These are phyloP conservation scores for Populus trichocarpa DNA, from an alignment of 441 rosid genomes.

Conservation along the genomic window DNA sequence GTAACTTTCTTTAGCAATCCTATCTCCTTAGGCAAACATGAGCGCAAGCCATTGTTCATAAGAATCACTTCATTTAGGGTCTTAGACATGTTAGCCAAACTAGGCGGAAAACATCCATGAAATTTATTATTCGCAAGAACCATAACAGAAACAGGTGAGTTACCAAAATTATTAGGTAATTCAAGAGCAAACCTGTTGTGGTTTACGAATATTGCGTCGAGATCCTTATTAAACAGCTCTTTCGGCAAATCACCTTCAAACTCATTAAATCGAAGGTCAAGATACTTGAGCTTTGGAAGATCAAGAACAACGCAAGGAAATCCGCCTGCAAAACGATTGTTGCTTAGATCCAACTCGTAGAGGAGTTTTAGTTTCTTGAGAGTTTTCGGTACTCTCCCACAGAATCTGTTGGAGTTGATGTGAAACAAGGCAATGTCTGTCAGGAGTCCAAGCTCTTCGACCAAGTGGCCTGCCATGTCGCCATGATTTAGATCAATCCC, in stretches of 20 bases:
- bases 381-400: constrained; percentile 66
- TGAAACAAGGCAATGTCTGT: constrained; percentile 79
- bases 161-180: constrained; percentile 74
- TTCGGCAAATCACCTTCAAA: constrained; percentile 80
- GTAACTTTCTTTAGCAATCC: constrained; percentile 63
- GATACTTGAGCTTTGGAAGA: constrained; percentile 63
- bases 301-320: constrained; percentile 62
- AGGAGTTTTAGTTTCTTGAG: constrained; percentile 50
- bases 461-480: constrained; percentile 76
- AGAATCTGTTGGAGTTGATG: constrained; percentile 77
- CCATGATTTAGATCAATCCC: constrained; percentile 83
- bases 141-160: constrained; percentile 79
- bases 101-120: constrained; percentile 74
- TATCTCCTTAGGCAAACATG: constrained; percentile 71
- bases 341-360: constrained; percentile 86
- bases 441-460: constrained; percentile 75
- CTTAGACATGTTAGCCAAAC: constrained; percentile 65
- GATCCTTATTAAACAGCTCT: constrained; percentile 62
- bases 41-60: constrained; percentile 62
- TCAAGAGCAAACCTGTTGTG: constrained; percentile 70
- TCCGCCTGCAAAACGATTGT: constrained; percentile 78
- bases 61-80: constrained; percentile 67
- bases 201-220: constrained; percentile 84
- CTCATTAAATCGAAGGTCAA: constrained; percentile 89
- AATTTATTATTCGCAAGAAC: constrained; percentile 78